Conservation (phyloP, 1,284 basidiomycete genomes). For the Dichomitus squalens region DNA sequence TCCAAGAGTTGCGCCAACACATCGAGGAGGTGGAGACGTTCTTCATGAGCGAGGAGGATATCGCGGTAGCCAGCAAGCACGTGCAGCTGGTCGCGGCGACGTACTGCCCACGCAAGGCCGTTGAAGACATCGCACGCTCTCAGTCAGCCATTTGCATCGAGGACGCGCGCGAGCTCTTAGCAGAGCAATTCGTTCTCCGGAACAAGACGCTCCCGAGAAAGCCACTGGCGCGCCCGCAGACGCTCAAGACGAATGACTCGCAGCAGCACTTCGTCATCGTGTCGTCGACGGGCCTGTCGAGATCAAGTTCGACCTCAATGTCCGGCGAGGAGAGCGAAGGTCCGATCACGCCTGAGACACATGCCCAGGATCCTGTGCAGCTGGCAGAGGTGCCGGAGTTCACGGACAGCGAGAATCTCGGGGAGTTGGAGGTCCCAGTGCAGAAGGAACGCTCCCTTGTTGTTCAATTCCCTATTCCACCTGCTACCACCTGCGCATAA, state of each 20-base stretch:
- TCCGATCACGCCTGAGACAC: conserved; percentile 22
- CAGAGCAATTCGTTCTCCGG: neutral
- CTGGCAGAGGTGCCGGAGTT: conserved; percentile 21
- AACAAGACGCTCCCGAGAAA: neutral
- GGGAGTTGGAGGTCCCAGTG: neutral
- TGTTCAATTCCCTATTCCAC: neutral
- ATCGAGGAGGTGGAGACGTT: conserved; percentile 66
- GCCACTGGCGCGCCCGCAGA: neutral
- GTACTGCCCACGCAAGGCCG: conserved; percentile 6
- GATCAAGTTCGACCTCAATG: conserved; percentile 6
- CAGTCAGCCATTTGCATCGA: neutral
- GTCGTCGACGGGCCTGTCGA: neutral
- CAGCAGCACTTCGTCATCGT: neutral
- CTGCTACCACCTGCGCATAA: too few relatives aligned
- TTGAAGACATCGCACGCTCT: neutral
- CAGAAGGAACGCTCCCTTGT: neutral
- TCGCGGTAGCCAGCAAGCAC: conserved; percentile 27
- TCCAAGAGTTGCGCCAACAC: conserved; percentile 61
- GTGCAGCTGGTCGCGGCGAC: conserved; percentile 18
- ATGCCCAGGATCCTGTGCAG: conserved; percentile 15
- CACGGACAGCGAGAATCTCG: conserved; percentile 16
- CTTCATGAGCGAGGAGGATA: conserved; percentile 61
- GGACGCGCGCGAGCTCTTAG: conserved; percentile 1
- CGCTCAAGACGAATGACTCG: neutral
- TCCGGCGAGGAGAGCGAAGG: conserved; percentile 19